Base-by-base conservation (phyloP, 306 rosid species). In the Dryas drummondii region DNA sequence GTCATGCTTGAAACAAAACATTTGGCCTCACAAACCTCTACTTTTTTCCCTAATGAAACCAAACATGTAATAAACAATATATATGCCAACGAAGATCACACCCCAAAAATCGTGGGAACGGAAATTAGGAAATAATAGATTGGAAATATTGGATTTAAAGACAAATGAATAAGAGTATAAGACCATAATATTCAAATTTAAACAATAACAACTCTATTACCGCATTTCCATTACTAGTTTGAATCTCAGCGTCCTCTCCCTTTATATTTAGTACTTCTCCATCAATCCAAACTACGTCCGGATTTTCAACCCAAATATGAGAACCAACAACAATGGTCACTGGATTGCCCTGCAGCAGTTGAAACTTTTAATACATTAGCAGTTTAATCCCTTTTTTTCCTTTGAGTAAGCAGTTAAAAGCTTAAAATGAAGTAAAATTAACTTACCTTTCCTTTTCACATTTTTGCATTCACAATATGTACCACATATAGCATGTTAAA, bases 241-340 rank as follows among this genome's bases (percentile, higher is more conserved):
- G 87, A 80, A 94, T 85, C 86, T 86, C 96, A 71, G 93, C 97
- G 44, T 90, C 91, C n/a, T 88, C 93, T 74, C 96, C 96, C 76
- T 66, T 81, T 57, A 94, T 92, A 66, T 75, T 82, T 69, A 81
- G 27, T 55, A 91, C 93, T 77, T 80, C 70, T 68, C 98, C 98
- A 77, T 87, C 97, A 82, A 80, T 74, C 98, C 98, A 94, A 75
- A 88, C 88, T 69, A 84, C 60, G 27, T 88, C 94, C 73, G 88
- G 78, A 75, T 91, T 89, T 76, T 82, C 96, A 80, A 90, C 89
- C 97, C 97, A 91, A 68, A 91, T 72, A 6, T 85, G 92, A 85
- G 98, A 88, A 70, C 96, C 97, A 61, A 87, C 91, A 78, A 85
- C 82, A 70, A 94, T 84, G 76, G 87, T 94, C 76, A 82, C 87